Conservation (phyloP, 495 filamentous ascomycete species). For the Darksidea phi region DNA sequence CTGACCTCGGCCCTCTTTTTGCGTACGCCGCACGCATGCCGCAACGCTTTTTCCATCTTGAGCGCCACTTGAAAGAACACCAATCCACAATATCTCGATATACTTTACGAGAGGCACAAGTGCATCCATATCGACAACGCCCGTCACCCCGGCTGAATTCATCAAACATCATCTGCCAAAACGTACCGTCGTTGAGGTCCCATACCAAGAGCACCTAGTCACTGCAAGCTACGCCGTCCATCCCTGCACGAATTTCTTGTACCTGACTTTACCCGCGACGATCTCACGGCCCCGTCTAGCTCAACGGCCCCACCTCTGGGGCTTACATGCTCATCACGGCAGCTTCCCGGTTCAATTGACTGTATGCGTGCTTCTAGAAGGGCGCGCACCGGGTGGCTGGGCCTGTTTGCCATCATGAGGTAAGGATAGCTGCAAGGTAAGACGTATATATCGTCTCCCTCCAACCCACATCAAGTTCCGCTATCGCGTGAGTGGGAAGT, state of each 20-base stretch:
- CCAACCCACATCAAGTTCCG: neutral
- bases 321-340: neutral
- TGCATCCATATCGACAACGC: neutral
- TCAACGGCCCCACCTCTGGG: neutral
- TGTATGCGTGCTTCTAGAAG: slow-evolving; percentile 4
- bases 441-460: neutral
- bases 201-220: neutral
- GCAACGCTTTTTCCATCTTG: no score
- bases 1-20: no score
- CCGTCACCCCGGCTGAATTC: slow-evolving; percentile 12
- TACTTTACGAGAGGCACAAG: neutral
- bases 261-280: slow-evolving; percentile 12
- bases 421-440: neutral
- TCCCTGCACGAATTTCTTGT: neutral
- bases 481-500: no score
- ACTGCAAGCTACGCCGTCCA: neutral
- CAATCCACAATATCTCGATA: neutral
- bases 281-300: neutral
- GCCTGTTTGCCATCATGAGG: slow-evolving; percentile 4
- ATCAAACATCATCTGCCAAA: slow-evolving; percentile 9
- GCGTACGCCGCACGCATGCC: no score
- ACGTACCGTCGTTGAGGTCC: slow-evolving; percentile 4
- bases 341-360: slow-evolving; percentile 19
- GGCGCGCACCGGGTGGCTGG: slow-evolving; percentile 15
- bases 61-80: neutral